Evolutionary conservation across 805 yeast species (phyloP).

Genomic region (Wickerhamia fluorescens): DNA sequence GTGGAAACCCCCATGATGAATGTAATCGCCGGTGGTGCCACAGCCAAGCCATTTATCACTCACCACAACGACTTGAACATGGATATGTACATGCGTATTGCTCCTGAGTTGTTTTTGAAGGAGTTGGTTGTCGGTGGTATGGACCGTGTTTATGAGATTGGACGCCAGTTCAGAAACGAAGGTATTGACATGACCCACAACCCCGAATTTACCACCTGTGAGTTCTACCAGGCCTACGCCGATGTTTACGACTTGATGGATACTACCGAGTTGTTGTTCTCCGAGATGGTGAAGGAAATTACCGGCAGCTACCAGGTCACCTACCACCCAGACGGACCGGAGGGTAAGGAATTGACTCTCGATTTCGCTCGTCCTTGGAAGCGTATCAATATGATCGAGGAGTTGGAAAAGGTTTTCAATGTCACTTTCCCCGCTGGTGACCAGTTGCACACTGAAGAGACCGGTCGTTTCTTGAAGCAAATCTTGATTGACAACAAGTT

Average conservation of each 20-base stretch:
- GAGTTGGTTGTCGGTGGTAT: constrained; percentile 97
- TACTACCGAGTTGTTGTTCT: constrained; percentile 85
- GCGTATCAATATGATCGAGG: constrained; percentile 96
- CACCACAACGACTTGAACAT: constrained; percentile 95
- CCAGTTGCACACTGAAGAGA: constrained; percentile 87
- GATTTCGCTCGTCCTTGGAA: constrained; percentile 98
- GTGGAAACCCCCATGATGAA: constrained; percentile 99
- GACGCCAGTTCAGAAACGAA: constrained; percentile 97
- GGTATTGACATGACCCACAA: constrained; percentile 98
- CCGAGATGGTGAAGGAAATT: constrained; percentile 95
- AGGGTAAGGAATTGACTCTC: constrained; percentile 67
- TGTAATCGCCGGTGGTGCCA: constrained; percentile 98
- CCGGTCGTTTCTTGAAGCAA: constrained; percentile 82
- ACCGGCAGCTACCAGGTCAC: constrained; percentile 81
- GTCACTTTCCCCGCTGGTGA: constrained; percentile 96
- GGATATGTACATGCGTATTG: constrained; percentile 97
- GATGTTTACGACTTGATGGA: constrained; percentile 95
- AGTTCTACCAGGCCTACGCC: constrained; percentile 95
- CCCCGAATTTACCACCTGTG: constrained; percentile 99
- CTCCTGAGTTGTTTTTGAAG: constrained; percentile 94
- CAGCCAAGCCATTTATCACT: constrained; percentile 95
- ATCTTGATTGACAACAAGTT: constrained; percentile 72
- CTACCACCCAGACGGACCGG: constrained; percentile 94
- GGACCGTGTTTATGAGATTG: constrained; percentile 97
- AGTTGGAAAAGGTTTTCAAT: constrained; percentile 76